Evolutionary conservation across 257 asterid species (phyloP), one percentile per base, ranked within the genome.

Genomic region (Gentiana macrophylla): DNA sequence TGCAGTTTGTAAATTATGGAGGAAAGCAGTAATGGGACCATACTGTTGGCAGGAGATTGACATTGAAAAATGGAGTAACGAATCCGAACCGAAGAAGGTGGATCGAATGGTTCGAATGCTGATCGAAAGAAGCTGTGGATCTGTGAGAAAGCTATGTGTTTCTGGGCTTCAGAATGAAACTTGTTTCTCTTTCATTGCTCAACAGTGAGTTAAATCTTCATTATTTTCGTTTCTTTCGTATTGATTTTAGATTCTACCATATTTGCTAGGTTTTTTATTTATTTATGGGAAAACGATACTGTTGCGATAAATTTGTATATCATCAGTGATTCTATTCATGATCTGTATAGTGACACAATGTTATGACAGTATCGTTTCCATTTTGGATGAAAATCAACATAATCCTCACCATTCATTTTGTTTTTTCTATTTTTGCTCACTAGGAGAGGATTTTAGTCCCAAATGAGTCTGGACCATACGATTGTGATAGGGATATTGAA

Each of bases 41-140:
- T 71, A 70, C 49, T 75, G 80, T 57, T 75, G 80, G 80, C 77
- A 75, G 57, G 80, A 71, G 69, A 64, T 75, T 24, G 80, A 74
- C 72, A 74, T 70, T 34, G 80, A 70, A 56, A 77, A 70, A 12
- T 74, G 80, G 80, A 63, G 80, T 64, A 54, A 8, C 33, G 66
- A 34, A n/a, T 24, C 61, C 49, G 67, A 52, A 6, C 59, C 72
- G 0, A 60, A 32, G 2, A 53, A 60, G 1, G 58, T 67, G 44
- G 74, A 74, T 57, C 71, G 71, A 24, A 70, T 75, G 80, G 69
- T 75, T 32, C 71, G 36, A 15, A 35, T 64, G 59, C 62, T 75
- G 48, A 70, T 75, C 32, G 50, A 62, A 32, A 59, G 77, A 53
- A 59, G 74, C 57, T 55, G 68, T 6, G 80, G 72, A 12, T 71